Evolutionary conservation across 768 basidiomycete species (phyloP).

Genomic region (Pleurotus salmoneostramineus): DNA sequence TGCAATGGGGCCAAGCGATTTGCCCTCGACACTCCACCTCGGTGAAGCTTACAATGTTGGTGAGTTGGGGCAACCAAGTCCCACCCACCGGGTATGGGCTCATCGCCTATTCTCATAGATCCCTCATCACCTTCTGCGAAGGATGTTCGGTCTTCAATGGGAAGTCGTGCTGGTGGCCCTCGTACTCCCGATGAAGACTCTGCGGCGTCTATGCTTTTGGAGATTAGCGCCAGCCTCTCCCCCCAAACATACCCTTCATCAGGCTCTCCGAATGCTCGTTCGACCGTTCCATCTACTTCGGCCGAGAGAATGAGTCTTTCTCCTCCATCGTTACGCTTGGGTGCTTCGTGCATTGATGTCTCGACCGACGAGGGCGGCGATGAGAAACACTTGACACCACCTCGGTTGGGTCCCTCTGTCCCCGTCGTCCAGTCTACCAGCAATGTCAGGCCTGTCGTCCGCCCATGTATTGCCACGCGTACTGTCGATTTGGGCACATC

Average conservation of each 20-base stretch:
- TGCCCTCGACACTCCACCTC: conserved; percentile 39
- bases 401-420: neutral
- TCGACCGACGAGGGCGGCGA: neutral
- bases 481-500: neutral
- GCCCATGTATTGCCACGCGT: neutral
- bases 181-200: conserved; percentile 66
- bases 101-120: conserved; percentile 3
- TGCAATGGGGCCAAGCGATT: conserved; percentile 18
- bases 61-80: conserved; percentile 10
- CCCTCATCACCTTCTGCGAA: conserved; percentile 12
- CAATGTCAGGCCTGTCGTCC: neutral
- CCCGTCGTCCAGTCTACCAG: neutral
- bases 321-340: neutral
- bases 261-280: neutral
- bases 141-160: conserved; percentile 20
- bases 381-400: neutral
- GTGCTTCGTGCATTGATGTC: neutral
- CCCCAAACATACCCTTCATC: neutral
- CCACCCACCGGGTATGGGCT: conserved; percentile 4
- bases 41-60: conserved; percentile 16
- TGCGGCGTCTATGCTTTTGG: conserved; percentile 62
- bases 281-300: neutral
- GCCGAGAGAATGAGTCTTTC: conserved; percentile 3
- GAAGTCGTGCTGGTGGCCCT: conserved; percentile 8
- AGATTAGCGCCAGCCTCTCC: conserved; percentile 49